Conservation (phyloP, 1,284 basidiomycete genomes). For the Pascua guehoae region DNA sequence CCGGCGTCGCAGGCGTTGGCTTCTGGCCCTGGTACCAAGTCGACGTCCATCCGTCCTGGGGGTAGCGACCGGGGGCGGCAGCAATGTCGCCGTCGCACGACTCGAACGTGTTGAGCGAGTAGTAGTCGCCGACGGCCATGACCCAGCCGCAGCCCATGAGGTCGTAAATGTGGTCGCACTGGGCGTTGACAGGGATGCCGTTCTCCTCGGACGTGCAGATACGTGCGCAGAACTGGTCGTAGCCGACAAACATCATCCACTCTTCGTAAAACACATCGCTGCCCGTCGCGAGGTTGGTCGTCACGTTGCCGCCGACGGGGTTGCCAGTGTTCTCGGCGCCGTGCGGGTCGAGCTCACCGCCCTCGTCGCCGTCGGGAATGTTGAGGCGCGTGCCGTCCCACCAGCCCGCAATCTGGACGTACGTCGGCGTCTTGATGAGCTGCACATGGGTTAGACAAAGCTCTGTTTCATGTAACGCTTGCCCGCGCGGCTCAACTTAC, state of each 20-base stretch:
- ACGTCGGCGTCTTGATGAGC: conserved; percentile 45
- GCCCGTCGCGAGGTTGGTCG: conserved; percentile 32
- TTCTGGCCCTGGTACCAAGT: conserved; percentile 47
- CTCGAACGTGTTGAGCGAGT: conserved; percentile 48
- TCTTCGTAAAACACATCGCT: conserved; percentile 49
- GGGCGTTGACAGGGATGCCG: conserved; percentile 34
- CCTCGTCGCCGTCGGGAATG: conserved; percentile 49
- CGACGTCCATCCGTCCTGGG: conserved; percentile 41
- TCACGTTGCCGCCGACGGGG: conserved; percentile 56
- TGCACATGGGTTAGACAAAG: conserved; percentile 4
- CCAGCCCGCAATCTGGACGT: conserved; percentile 53
- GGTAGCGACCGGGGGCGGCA: conserved; percentile 48
- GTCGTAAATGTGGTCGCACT: conserved; percentile 48
- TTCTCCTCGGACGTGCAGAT: conserved; percentile 48
- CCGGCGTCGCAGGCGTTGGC: conserved; percentile 33
- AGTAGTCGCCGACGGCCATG: conserved; percentile 48
- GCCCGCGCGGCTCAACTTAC: conserved; percentile 15
- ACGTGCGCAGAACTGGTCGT: conserved; percentile 50
- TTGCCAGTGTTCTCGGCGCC: conserved; percentile 53
- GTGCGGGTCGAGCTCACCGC: conserved; percentile 55
- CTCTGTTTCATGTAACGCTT: too few species aligned
- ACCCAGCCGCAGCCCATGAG: conserved; percentile 52
- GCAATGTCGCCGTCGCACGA: conserved; percentile 48
- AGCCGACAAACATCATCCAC: conserved; percentile 52
- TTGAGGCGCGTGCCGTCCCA: conserved; percentile 48